Percentiles rank a stretch among this genome's conserved stretches.
Evolutionary conservation across 2,329 filamentous ascomycete species (phyloP).

Genomic region (Myriangium duriaei): DNA sequence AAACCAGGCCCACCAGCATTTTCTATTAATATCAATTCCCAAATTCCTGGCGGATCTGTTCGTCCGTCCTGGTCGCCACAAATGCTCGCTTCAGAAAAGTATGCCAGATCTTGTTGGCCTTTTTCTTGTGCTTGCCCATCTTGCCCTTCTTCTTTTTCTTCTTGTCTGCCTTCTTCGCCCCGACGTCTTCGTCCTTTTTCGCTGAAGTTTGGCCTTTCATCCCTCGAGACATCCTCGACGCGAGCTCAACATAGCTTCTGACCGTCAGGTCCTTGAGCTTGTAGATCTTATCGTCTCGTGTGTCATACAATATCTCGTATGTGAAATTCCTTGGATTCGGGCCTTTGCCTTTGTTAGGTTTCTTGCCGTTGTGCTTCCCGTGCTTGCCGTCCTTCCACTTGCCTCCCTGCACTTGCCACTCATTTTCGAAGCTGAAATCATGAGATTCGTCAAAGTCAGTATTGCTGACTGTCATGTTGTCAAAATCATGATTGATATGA

Average conservation of each 20-base stretch:
- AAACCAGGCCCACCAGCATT: too few relatives aligned
- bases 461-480: slow-evolving; percentile 13
- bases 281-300: slow-evolving; percentile 62
- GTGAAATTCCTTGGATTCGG: slow-evolving; percentile 52
- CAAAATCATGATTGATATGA: slow-evolving; percentile 62
- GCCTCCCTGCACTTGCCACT: slow-evolving; percentile 18
- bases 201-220: slow-evolving; percentile 20
- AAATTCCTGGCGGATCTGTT: slow-evolving; percentile 45
- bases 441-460: too few relatives aligned
- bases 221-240: slow-evolving; percentile 57
- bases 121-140: slow-evolving; percentile 40
- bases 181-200: slow-evolving; percentile 14
- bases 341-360: slow-evolving; percentile 32
- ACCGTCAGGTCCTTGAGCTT: slow-evolving; percentile 74
- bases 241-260: slow-evolving; percentile 64
- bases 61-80: slow-evolving; percentile 55
- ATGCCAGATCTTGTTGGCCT: slow-evolving; percentile 57
- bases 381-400: slow-evolving; percentile 55
- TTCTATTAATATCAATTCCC: slow-evolving; percentile 19
- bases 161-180: slow-evolving; percentile 21
- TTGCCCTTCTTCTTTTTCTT: slow-evolving; percentile 29
- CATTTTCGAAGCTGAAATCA: too few relatives aligned
- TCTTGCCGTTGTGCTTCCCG: slow-evolving; percentile 39
- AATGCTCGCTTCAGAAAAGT: slow-evolving; percentile 70
- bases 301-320: slow-evolving; percentile 80